These are phyloP conservation scores for fission yeast (Schizosaccharomyces pombe) DNA, from an alignment of 805 yeast species.

Conservation along the genomic window DNA sequence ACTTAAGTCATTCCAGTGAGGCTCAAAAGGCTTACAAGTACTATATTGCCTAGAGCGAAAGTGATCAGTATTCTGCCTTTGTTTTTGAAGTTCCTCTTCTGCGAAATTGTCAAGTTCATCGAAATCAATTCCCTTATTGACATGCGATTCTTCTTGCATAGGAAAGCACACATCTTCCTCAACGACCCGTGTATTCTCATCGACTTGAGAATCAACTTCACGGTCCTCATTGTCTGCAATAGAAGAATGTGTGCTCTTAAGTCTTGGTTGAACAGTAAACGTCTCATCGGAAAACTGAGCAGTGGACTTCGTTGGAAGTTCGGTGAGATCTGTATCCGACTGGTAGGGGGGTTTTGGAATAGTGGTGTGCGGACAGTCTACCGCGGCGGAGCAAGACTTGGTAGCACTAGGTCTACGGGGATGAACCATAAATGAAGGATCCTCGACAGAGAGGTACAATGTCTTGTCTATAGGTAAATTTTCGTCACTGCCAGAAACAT, in stretches of 20 bases:
- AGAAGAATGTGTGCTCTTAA: too few relatives aligned
- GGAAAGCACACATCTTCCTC: constrained; percentile 97
- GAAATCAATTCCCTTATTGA: constrained; percentile 60
- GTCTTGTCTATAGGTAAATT: neutral
- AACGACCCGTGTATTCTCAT: constrained; percentile 35
- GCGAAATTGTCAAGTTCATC: constrained; percentile 64
- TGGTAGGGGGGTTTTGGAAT: neutral
- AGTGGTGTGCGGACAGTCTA: neutral
- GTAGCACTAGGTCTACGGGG: neutral
- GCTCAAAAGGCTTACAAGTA: constrained; percentile 7
- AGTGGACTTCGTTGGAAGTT: neutral
- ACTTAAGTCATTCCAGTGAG: constrained; percentile 4
- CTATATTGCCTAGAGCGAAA: constrained; percentile 7
- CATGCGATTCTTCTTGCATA: constrained; percentile 34
- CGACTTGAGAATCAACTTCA: neutral
- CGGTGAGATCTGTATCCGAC: neutral
- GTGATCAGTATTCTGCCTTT: constrained; percentile 3
- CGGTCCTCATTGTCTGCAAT: neutral
- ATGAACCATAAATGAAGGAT: neutral
- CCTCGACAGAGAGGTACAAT: neutral
- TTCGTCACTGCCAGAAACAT: neutral
- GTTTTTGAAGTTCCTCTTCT: constrained; percentile 6
- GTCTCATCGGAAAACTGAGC: neutral
- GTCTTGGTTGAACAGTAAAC: too few relatives aligned
- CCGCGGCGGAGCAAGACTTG: neutral